Percentiles rank a stretch among this genome's conserved stretches.
These are phyloP conservation scores for Phytophthora foliorum DNA, from an alignment of 352 stramenopile species.

Conservation along the genomic window DNA sequence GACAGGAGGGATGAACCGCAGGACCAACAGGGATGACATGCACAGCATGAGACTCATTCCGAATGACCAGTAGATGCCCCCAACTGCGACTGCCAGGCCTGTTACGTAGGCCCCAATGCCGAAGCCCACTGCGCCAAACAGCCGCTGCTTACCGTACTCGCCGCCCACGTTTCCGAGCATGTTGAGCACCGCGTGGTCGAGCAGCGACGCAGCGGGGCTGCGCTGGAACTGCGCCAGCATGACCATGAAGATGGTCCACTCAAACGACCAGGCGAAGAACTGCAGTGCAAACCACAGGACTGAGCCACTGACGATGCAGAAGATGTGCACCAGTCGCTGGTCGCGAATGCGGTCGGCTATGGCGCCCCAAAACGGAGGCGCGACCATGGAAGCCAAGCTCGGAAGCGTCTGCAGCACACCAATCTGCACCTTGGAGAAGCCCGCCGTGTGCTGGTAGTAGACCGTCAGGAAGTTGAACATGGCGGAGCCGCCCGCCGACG, in stretches of 20 bases:
- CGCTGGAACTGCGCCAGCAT: conserved; percentile 61
- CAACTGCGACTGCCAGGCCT: conserved; percentile 51
- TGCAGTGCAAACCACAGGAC: conserved; percentile 63
- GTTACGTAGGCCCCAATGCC: conserved; percentile 64
- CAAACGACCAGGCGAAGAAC: conserved; percentile 52
- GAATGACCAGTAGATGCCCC: conserved; percentile 67
- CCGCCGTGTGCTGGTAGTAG: conserved; percentile 65
- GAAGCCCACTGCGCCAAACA: conserved; percentile 73
- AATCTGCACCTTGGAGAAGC: conserved; percentile 80
- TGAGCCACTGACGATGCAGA: conserved; percentile 59
- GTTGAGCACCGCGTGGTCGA: conserved; percentile 70
- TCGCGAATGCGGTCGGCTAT: conserved; percentile 63
- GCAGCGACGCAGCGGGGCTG: conserved; percentile 52
- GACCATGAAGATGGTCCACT: conserved; percentile 50
- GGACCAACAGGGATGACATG: conserved; percentile 59
- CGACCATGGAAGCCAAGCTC: conserved; percentile 59
- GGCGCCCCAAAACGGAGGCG: conserved; percentile 70
- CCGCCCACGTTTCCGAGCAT: conserved; percentile 61
- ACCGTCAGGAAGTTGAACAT: conserved; percentile 77
- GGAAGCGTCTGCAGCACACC: conserved; percentile 72
- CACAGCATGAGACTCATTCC: conserved; percentile 52
- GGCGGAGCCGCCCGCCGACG: conserved; percentile 54
- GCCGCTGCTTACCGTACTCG: conserved; percentile 82
- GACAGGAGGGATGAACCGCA: conserved; percentile 54
- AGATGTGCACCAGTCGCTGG: conserved; percentile 66